Conservation (phyloP, 305 asterid species). For the Fraxinus sp. region DNA sequence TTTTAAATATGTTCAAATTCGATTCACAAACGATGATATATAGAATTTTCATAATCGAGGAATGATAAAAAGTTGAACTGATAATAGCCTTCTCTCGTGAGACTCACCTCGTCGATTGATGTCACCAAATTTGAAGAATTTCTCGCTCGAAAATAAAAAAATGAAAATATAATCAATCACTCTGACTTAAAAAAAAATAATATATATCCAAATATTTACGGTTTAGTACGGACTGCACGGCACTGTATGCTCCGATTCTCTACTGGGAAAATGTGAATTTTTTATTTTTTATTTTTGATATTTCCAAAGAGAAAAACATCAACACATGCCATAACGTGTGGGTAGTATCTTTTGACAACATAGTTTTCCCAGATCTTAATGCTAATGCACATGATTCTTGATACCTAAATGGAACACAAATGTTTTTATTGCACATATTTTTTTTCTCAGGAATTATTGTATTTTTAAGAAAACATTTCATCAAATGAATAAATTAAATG, state of each 20-base stretch:
- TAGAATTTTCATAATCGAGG: neutral
- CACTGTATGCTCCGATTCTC: neutral
- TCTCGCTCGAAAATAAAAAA: too few relatives aligned
- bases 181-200: too few relatives aligned
- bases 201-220: neutral
- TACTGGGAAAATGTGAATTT: neutral
- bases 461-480: neutral
- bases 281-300: neutral
- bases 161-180: too few relatives aligned
- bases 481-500: neutral
- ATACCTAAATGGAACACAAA: neutral
- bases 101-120: neutral
- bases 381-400: neutral
- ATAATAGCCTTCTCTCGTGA: too few relatives aligned
- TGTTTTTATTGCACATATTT: neutral
- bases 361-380: slow-evolving; percentile 4
- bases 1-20: neutral
- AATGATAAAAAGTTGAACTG: neutral
- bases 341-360: neutral
- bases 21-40: too few relatives aligned
- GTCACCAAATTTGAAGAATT: neutral
- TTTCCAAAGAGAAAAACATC: neutral
- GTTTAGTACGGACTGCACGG: slow-evolving; percentile 10
- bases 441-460: neutral
- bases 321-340: slow-evolving; percentile 19